Evolutionary conservation across 176 grass and related monocot genomes (phyloP), one percentile per base, ranked within the genome.

Genomic region (Puya raimondii): DNA sequence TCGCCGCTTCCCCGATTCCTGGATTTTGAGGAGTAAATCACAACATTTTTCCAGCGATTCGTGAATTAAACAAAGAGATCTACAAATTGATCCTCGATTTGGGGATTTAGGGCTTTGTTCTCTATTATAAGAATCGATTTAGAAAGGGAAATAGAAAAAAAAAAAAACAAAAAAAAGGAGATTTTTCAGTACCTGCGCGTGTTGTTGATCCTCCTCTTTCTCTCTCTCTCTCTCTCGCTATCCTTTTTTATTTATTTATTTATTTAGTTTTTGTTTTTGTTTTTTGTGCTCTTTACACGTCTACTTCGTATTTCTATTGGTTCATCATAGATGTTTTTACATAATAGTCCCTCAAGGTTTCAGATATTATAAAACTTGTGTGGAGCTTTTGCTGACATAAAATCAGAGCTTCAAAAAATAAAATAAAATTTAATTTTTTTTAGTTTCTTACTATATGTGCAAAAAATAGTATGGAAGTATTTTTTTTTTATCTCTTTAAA

Each of bases 71-170:
- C 16, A 13, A 61, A 18, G 17, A 20, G 56, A 61, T 61, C 56
- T 61, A 61, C 56, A 16, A 61, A 61, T 18, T 21, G 56, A 61
- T 22, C n/a, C 56, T 61, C 56, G 56, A 61, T 61, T n/a, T 21
- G 21, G 56, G 56, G n/a, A 61, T 61, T n/a, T 21, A 61, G 56
- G 56, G 56, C 21, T 22, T 61, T 69, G 66, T 13, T 50, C 23
- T 42, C 47, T 11, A 49, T 17, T 12, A 23, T 18, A 6, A 20
- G 64, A 67, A 47, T 42, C 33, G 33, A 42, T 42, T 22, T n/a
- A 61, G 16, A 18, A 20, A 61, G 16, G 17, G 4, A 22, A 12
- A 25, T 51, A 52, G 25, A 9, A 11, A 69, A 49, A 69, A 14
- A 20, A 15, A 11, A n/a, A 68, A 22, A 4, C 12, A 20, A 20